phyloP scores from a whole-genome alignment of 257 asterid genomes.

The Cordia subcordata region DNA sequence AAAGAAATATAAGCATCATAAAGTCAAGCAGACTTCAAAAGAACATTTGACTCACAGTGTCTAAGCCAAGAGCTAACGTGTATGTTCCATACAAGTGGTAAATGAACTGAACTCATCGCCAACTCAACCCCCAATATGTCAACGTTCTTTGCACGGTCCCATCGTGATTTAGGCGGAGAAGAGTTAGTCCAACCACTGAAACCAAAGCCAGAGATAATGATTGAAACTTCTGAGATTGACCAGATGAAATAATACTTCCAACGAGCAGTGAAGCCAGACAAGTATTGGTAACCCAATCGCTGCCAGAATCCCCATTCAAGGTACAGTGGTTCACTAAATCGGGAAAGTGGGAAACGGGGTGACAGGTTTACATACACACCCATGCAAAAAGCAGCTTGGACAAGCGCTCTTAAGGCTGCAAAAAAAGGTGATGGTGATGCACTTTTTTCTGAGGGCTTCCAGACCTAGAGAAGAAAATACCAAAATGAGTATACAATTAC shows the following conservation, averaged over 20 bases:
- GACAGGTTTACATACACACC: slow-evolving; percentile 82
- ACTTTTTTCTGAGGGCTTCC: slow-evolving; percentile 70
- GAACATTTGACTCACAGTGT: slow-evolving; percentile 70
- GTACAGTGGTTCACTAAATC: slow-evolving; percentile 70
- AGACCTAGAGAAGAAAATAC: slow-evolving; percentile 46
- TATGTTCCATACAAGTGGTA: slow-evolving; percentile 94
- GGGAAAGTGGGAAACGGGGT: slow-evolving; percentile 81
- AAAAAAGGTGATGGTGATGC: slow-evolving; percentile 73
- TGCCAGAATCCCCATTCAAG: slow-evolving; percentile 87
- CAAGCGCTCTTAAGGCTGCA: slow-evolving; percentile 82
- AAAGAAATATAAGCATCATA: neutral
- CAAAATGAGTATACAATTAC: neutral
- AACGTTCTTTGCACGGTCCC: slow-evolving; percentile 97
- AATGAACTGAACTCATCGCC: slow-evolving; percentile 82
- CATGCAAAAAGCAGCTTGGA: slow-evolving; percentile 87
- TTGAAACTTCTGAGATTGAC: slow-evolving; percentile 94
- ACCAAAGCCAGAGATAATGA: slow-evolving; percentile 89
- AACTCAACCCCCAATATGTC: slow-evolving; percentile 89
- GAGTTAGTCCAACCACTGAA: slow-evolving; percentile 95
- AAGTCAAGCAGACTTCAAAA: neutral
- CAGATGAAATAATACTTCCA: slow-evolving; percentile 98
- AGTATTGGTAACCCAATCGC: slow-evolving; percentile 72
- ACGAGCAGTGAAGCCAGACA: slow-evolving; percentile 91
- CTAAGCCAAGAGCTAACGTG: slow-evolving; percentile 99
- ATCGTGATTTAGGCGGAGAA: slow-evolving; percentile 60